Evolutionary conservation across 345 rosid species (phyloP).

Genomic region (Atalantia buxifolia): DNA sequence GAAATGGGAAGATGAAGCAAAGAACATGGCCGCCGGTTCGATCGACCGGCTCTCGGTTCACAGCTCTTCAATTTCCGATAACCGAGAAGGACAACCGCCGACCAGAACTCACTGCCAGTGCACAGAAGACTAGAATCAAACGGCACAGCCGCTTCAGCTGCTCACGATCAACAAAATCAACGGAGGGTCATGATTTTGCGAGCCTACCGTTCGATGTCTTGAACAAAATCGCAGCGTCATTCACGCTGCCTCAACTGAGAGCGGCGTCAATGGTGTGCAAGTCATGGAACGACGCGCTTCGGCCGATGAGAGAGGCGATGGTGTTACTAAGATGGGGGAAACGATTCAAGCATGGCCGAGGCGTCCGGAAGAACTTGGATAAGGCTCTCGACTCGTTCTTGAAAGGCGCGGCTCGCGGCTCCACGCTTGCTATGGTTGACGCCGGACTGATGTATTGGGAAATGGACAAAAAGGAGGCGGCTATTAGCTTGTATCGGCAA

Average conservation of each 20-base stretch:
- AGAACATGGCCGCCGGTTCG: slow-evolving; percentile 56
- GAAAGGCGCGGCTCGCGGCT: slow-evolving; percentile 81
- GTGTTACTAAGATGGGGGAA: slow-evolving; percentile 71
- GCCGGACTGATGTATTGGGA: slow-evolving; percentile 94
- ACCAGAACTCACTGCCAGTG: background rate
- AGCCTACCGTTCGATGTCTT: slow-evolving; percentile 70
- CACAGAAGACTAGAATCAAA: background rate
- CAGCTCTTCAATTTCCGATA: slow-evolving; percentile 23
- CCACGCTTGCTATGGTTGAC: slow-evolving; percentile 96
- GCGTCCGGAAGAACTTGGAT: slow-evolving; percentile 50
- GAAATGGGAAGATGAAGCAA: slow-evolving; percentile 33
- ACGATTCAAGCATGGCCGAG: slow-evolving; percentile 81
- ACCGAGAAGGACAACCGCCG: background rate
- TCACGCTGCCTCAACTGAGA: slow-evolving; percentile 58
- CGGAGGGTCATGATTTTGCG: slow-evolving; percentile 47
- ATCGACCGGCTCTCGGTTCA: slow-evolving; percentile 40
- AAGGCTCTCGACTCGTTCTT: slow-evolving; percentile 82
- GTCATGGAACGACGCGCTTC: slow-evolving; percentile 80
- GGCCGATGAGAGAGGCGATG: slow-evolving; percentile 88
- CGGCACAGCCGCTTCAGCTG: slow-evolving; percentile 1
- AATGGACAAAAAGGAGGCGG: slow-evolving; percentile 51
- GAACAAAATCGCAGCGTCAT: slow-evolving; percentile 59
- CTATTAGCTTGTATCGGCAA: slow-evolving; percentile 48
- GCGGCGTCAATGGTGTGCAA: slow-evolving; percentile 75
- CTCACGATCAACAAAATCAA: slow-evolving; percentile 11